Base-by-base conservation (phyloP, 306 rosid species). In the Trichosanthes truncata region DNA sequence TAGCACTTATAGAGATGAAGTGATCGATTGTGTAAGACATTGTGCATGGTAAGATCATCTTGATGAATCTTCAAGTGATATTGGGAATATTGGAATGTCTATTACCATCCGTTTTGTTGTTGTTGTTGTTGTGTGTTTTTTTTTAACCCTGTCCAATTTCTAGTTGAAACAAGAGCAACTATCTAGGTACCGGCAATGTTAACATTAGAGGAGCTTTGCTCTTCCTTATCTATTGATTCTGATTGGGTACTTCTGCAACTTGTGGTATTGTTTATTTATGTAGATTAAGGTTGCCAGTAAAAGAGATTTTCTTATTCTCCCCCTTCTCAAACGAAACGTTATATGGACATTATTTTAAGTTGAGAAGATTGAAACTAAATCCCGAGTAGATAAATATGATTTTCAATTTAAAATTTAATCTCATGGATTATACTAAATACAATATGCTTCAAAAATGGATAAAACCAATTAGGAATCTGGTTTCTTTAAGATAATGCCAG, bases 1-100 rank as follows among this genome's bases (percentile, higher is more conserved):
- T 38, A 90, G 88, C 77, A 84, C 84, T 73, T 91, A 92, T 81
- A 88, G 91, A 80, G 94, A 89, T 82, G 97, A 90, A 83, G 94
- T 94, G 55, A 81, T 87, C 15, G 90, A 91, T 41, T 89, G 84
- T 71, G 93, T 91, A 48, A 83, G 93, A 82, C 91, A 84, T 80
- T 86, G 96, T 81, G 87, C 96, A 65, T 91, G 96, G 96, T 91
- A 84, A 83, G 87, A 81, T 80, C 69, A 78, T 77, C 76, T 9
- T 74, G 65, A 40, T 6, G 84, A 80, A 21, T 68, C 52, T 68
- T n/a, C 13, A 40, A 68, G 52, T 68, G 45, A 41, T 40, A 20
- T 41, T 68, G 4, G 51, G 75, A 25, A 25, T 25, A 13, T 62
- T 69, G 55, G 69, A 52, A 51, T 81, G 69, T 51, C 76, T 83